Percentiles rank a stretch among this genome's conserved stretches.
phyloP scores from a whole-genome alignment of 805 yeast genomes.

The Ogataea pignaliae region DNA sequence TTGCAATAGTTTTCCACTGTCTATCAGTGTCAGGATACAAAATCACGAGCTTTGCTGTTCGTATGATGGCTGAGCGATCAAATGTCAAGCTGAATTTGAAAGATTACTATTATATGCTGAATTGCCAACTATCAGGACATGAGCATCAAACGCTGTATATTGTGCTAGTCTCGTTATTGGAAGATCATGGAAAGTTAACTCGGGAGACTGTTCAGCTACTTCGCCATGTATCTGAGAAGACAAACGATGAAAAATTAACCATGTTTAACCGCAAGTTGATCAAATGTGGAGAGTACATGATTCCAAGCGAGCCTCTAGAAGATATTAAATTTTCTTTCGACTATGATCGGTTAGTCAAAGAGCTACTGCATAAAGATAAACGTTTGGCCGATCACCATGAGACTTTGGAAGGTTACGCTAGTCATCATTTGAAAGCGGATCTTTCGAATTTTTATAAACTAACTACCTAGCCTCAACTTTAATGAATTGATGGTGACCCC shows the following conservation, averaged over 20 bases:
- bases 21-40: constrained; percentile 16
- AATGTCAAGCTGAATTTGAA: constrained; percentile 6
- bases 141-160: constrained; percentile 23
- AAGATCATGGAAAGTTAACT: constrained; percentile 6
- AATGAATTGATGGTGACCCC: no score
- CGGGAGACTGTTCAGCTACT: constrained; percentile 3
- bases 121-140: constrained; percentile 19
- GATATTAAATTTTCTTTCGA: no score
- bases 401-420: background rate
- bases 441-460: background rate
- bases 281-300: no score
- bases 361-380: background rate
- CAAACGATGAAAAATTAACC: constrained; percentile 12
- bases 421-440: background rate
- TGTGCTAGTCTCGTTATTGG: constrained; percentile 9
- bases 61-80: constrained; percentile 5
- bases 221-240: constrained; percentile 1
- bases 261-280: background rate
- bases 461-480: no score
- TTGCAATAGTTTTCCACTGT: constrained; percentile 15
- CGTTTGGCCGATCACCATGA: background rate
- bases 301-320: no score
- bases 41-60: constrained; percentile 13
- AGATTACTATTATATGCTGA: constrained; percentile 15
- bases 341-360: background rate